Conservation (phyloP, 345 rosid species). For the Mercurialis annua region DNA sequence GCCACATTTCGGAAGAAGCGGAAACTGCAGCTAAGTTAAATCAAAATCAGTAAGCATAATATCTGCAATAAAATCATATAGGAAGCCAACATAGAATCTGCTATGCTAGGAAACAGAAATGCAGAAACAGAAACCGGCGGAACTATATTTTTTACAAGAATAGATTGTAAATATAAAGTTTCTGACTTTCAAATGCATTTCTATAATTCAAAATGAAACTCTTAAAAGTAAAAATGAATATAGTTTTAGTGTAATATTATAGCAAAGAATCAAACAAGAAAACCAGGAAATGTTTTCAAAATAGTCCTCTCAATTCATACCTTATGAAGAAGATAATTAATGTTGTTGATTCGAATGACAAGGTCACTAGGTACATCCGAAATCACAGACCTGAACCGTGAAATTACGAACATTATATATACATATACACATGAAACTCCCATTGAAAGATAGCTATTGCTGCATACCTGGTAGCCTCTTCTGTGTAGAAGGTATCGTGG, state of each 20-base stretch:
- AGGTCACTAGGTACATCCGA: constrained; percentile 71
- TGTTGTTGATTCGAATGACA: constrained; percentile 54
- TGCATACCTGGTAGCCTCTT: constrained; percentile 85
- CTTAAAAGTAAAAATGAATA: too few species aligned
- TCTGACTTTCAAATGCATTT: too few species aligned
- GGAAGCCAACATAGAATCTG: too few species aligned
- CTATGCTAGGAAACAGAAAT: too few species aligned
- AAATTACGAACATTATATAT: constrained; percentile 9
- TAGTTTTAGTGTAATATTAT: too few species aligned
- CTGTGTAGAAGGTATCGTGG: constrained; percentile 86
- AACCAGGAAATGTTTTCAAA: not conserved
- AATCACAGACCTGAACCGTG: constrained; percentile 57
- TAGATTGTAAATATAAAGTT: too few species aligned
- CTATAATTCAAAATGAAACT: too few species aligned
- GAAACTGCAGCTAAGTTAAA: constrained; percentile 61
- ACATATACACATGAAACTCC: not conserved
- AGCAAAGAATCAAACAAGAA: not conserved
- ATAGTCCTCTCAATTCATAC: constrained; percentile 36
- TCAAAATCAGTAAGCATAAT: constrained; percentile 19
- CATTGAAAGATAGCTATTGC: not conserved
- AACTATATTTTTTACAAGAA: too few species aligned
- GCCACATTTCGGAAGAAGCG: constrained; percentile 85
- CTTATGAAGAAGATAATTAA: constrained; percentile 73
- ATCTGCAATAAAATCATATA: not conserved
- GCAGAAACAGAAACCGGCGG: too few species aligned